Evolutionary conservation across 2,329 filamentous ascomycete species (phyloP).

Genomic region (Colletotrichum costaricense): DNA sequence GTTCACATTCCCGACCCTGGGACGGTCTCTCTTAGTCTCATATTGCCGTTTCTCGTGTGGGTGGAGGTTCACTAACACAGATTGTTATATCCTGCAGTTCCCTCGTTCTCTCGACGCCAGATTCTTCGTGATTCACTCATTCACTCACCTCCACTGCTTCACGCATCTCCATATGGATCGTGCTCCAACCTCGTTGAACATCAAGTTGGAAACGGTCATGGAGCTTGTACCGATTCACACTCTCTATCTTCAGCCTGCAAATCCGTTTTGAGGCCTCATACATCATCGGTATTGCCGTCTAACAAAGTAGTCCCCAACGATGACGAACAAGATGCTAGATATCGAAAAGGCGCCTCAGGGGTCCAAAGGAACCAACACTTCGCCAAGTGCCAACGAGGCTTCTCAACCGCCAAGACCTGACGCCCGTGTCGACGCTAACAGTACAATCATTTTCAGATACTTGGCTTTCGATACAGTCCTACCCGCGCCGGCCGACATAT

Average conservation of each 20-base stretch:
- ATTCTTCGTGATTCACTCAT: neutral
- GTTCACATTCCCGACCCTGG: slow-evolving; percentile 28
- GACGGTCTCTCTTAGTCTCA: neutral
- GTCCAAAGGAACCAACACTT: neutral
- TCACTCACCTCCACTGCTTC: neutral
- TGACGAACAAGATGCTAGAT: slow-evolving; percentile 2
- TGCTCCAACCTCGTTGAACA: neutral
- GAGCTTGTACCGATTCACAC: neutral
- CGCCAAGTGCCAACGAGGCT: neutral
- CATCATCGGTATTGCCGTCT: slow-evolving; percentile 7
- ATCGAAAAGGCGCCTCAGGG: slow-evolving; percentile 18
- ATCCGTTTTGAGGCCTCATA: neutral
- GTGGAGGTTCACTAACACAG: slow-evolving; percentile 1
- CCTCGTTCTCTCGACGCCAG: slow-evolving; percentile 12
- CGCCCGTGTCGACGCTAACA: slow-evolving; percentile 18
- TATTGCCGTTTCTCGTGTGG: neutral
- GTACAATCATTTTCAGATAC: slow-evolving; percentile 52
- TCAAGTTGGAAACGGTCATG: slow-evolving; percentile 3
- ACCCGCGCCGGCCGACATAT: slow-evolving; percentile 43
- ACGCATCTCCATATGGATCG: neutral
- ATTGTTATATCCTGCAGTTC: slow-evolving; percentile 8
- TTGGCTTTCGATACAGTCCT: slow-evolving; percentile 53
- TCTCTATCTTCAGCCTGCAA: neutral
- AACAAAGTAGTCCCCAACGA: slow-evolving; percentile 3
- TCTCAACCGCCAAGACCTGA: neutral